Base-by-base conservation (phyloP, 176 grass and related monocot genomes). In the Canna indica region DNA sequence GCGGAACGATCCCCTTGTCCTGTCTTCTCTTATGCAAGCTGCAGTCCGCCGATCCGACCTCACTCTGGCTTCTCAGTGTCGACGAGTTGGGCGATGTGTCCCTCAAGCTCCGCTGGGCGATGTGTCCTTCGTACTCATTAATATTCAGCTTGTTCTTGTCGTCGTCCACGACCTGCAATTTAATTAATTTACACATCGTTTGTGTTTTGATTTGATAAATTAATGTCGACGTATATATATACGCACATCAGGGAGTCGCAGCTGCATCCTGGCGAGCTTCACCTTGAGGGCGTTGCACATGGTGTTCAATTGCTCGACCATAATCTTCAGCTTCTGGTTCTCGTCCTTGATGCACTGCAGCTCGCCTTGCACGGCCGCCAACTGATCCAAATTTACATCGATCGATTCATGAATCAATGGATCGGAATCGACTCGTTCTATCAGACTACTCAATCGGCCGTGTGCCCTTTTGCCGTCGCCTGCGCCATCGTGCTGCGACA, bases 281-380 rank as follows among this genome's bases (percentile, higher is more conserved):
- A 80, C 83, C 83, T 92, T 86, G 0, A 97, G 88, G 36, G 82
- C 77, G 42, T 90, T 83, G 81, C 92, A 92, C 77, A 87, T 90
- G 61, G 1, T 54, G 48, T 77, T 90, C 77, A 92, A 86, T 46
- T 97, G 86, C 63, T 64, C 69, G 25, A 97, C 72, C 88, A 92
- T 92, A n/a, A 54, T 81, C 28, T 68, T 83, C 44, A 97, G 78
- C 18, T 82, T 80, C n/a, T n/a, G 88, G 82, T 97, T 97, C 86
- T 97, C 93, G 33, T 97, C 86, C 38, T 90, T 97, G 86, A 92
- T 87, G 32, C 81, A 77, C 1, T 34, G 63, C 16, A 97, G 69
- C 79, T 97, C 88, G 33, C 80, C 77, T 75, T 90, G 86, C 84
- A 92, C 81, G 48, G 52, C 74, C 3, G 71, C 73, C 2, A 89